Base-by-base conservation (phyloP, 1,284 basidiomycete species). In the Flammula alnicola region DNA sequence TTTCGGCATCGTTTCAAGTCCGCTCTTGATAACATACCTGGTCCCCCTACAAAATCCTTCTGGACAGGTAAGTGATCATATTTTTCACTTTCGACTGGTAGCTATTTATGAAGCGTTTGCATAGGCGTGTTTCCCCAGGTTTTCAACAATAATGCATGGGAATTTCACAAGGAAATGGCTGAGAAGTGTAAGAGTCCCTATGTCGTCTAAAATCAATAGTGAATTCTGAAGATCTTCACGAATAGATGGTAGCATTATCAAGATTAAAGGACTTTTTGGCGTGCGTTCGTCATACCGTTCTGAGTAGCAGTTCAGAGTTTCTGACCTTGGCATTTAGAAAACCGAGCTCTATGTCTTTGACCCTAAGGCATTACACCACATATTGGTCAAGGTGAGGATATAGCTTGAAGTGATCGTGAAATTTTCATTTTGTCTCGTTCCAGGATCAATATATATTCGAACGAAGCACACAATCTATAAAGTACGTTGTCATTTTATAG, bases 361-460 rank as follows among this genome's bases (percentile, higher is more conserved):
- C 41, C 64, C 69, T 4, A 64, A 63, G 43, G 68, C 67, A 2
- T 40, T 71, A 46, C 63, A 71, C 44, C 64, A 67, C 30, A 66
- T 71, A 27, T 40, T 71, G 16, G 59, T 69, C 20, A 70, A 72
- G 62, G 70, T 67, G 29, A 17, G 52, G 16, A 23, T n/a, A 9
- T 10, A 11, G n/a, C n/a, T n/a, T n/a, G n/a, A 9, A 7, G 17
- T 23, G 26, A 23, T 14, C 5, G 16, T 27, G 30, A 9, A 9
- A 2, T 25, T 17, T 32, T 5, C 10, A 20, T 31, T 7, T 29
- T 5, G n/a, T 32, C 22, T 35, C 32, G 7, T 23, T n/a, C 22
- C 37, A 67, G 65, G 64, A 67, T 38, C 64, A 67, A 54, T 37
- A 57, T 20, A 47, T 57, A 1, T 67, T 61, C 23, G 63, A 64